Conservation (phyloP, 2,329 filamentous ascomycete species). For the Huntiella abstrusa region DNA sequence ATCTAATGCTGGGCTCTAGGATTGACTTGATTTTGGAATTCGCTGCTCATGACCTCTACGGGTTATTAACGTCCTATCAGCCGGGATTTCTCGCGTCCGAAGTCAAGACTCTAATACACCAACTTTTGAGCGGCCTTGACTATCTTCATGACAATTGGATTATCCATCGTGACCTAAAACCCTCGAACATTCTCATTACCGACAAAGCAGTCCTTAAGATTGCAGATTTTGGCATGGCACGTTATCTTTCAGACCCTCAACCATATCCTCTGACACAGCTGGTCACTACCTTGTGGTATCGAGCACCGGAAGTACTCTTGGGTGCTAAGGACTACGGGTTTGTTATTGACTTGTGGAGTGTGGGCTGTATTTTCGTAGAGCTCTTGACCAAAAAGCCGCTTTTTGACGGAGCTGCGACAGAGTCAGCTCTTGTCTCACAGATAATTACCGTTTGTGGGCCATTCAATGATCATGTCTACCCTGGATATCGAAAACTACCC, state of each 20-base stretch:
- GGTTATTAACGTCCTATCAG: conserved; percentile 79
- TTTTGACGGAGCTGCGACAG: conserved; percentile 63
- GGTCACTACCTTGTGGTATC: conserved; percentile 95
- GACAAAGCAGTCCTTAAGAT: conserved; percentile 91
- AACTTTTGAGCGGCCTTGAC: conserved; percentile 60
- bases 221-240: conserved; percentile 95
- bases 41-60: conserved; percentile 89
- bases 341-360: conserved; percentile 83
- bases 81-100: conserved; percentile 87
- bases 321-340: conserved; percentile 57
- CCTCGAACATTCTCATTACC: conserved; percentile 82
- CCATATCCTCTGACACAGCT: conserved; percentile 66
- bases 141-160: conserved; percentile 86
- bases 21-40: conserved; percentile 95
- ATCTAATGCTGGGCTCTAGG: conserved; percentile 22
- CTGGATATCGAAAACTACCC: conserved; percentile 66
- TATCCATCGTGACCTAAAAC: conserved; percentile 83
- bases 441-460: conserved; percentile 84
- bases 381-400: conserved; percentile 67
- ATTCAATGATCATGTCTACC: conserved; percentile 69
- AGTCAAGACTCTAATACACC: conserved; percentile 72
- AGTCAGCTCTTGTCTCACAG: conserved; percentile 72
- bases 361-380: conserved; percentile 92
- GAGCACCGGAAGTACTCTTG: conserved; percentile 74
- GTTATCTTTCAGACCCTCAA: conserved; percentile 64